Conservation (phyloP, 2,329 filamentous ascomycete genomes). For the Alternaria sp. region DNA sequence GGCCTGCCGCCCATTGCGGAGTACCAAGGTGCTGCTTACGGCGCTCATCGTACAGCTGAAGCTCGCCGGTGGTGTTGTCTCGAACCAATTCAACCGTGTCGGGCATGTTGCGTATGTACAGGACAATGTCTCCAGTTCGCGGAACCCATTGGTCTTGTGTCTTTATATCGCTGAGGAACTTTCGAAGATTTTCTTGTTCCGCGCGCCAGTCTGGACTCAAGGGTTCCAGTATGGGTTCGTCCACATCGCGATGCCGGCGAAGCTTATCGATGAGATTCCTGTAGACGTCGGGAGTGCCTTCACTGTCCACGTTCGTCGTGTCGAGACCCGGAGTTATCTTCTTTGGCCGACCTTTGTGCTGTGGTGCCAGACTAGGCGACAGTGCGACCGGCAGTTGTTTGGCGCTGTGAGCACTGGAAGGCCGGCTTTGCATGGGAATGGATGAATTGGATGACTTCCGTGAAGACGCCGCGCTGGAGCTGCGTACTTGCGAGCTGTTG, state of each 20-base stretch:
- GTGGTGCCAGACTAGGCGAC: not conserved
- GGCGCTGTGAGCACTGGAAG: not conserved
- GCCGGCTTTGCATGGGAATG: not conserved
- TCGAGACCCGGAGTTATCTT: conserved; percentile 26
- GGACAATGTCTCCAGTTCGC: conserved; percentile 63
- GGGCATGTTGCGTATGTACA: conserved; percentile 54
- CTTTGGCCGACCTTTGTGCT: conserved; percentile 29
- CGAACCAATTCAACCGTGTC: conserved; percentile 38
- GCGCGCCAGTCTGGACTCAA: conserved; percentile 64
- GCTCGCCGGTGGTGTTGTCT: conserved; percentile 29
- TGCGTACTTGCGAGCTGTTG: conserved; percentile 4
- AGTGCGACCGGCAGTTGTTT: no score
- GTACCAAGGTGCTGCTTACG: conserved; percentile 41
- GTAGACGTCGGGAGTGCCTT: conserved; percentile 63
- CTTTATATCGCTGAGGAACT: conserved; percentile 51
- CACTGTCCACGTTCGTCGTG: conserved; percentile 52
- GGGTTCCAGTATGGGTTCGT: conserved; percentile 57
- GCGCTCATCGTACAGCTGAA: conserved; percentile 29
- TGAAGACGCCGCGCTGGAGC: conserved; percentile 14
- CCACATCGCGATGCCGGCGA: conserved; percentile 48
- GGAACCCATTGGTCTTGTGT: conserved; percentile 60
- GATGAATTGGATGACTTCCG: not conserved
- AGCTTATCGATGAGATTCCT: conserved; percentile 58
- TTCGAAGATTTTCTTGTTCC: conserved; percentile 53
- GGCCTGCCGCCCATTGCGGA: conserved; percentile 64